Evolutionary conservation across 2,329 filamentous ascomycete species (phyloP), one percentile per base, ranked within the genome.

Genomic region (Zasmidium angulare): DNA sequence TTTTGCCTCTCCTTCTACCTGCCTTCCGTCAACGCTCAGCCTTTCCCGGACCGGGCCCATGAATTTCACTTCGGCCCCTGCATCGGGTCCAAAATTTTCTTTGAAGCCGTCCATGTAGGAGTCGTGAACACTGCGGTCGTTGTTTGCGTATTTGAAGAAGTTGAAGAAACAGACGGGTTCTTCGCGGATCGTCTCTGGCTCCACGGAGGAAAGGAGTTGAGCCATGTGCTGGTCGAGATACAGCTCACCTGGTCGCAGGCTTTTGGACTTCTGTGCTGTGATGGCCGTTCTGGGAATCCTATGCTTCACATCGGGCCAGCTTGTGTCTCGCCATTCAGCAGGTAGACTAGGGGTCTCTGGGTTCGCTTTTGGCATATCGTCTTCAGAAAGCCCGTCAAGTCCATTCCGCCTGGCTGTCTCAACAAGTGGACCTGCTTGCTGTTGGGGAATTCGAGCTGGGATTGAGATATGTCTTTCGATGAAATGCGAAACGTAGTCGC

Each of bases 81-180:
- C 63, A n/a, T 59, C 43, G 11, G 50, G 49, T 0, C 62, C 63
- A 49, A 61, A 66, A 6, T 43, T 62, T 9, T 54, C 12, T 24
- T 66, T 66, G 48, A 66, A 64, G 17, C 58, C 59, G 20, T 48
- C 46, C 63, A 66, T 66, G 49, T 66, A 66, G 2, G 57, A 50
- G 31, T 66, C 60, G 31, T 66, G 63, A 17, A 48, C 23, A 4
- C 36, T 46, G 12, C 57, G 50, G 24, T 66, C 62, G 9, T 46
- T 51, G 21, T 64, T 53, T 1, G 23, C 49, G 49, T 66, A 66
- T 19, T 60, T 58, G 62, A 66, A 66, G n/a, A 66, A 49, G 23
- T 66, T 66, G 59, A 66, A 64, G n/a, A 62, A 58, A 50, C 62
- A 63, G 22, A 61, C 58, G 10, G 63, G 63, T 1, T 12, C 36